These are phyloP conservation scores for Nevesoporus exiguus DNA, from an alignment of 768 basidiomycete species.

Conservation along the genomic window DNA sequence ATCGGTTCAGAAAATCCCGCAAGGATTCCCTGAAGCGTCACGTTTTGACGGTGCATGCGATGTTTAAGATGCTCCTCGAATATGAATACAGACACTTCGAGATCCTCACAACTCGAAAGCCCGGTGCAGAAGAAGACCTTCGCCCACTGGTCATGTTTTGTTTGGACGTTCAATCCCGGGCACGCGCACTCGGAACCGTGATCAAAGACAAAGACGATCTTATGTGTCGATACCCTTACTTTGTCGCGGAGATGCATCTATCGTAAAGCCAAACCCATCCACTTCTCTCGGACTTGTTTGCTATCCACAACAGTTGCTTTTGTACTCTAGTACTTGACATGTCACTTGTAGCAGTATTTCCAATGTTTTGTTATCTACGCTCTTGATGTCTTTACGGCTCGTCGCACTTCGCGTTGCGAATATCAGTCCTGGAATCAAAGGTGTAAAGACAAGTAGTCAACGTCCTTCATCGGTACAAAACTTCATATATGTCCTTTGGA, in stretches of 20 bases:
- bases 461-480: no score
- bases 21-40: conserved; percentile 12
- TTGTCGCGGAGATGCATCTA: not conserved
- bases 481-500: no score
- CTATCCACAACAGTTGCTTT: not conserved
- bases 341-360: no score
- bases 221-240: not conserved
- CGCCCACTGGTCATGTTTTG: not conserved
- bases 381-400: no score
- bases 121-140: not conserved
- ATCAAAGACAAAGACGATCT: not conserved
- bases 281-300: not conserved
- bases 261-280: not conserved
- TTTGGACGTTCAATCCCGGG: not conserved
- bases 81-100: not conserved
- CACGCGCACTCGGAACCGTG: not conserved
- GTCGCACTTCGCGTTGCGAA: no score
- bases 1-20: conserved; percentile 1
- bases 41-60: not conserved
- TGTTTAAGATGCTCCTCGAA: not conserved
- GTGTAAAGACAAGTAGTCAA: no score
- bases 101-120: not conserved
- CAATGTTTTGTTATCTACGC: no score
- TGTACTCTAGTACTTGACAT: no score
- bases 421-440: no score